Conservation (phyloP, 2,329 filamentous ascomycete species). For the Colletotrichum sp. region DNA sequence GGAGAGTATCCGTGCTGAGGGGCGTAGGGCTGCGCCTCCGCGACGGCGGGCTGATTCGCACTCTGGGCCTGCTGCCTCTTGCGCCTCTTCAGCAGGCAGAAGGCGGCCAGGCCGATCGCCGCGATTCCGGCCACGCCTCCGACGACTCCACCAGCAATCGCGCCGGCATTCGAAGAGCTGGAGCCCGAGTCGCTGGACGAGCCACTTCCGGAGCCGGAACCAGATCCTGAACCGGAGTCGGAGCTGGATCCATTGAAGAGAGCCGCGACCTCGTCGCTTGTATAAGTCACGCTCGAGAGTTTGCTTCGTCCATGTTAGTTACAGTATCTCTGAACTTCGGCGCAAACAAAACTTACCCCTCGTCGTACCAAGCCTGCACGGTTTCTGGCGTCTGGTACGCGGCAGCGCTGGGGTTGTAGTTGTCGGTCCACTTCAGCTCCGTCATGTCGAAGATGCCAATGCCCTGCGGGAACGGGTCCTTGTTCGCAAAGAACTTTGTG, state of each 20-base stretch:
- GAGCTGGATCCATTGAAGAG: slow-evolving; percentile 4
- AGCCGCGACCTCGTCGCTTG: neutral
- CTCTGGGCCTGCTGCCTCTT: slow-evolving; percentile 32
- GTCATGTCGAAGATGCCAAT: slow-evolving; percentile 22
- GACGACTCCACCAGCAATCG: slow-evolving; percentile 52
- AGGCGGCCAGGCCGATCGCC: slow-evolving; percentile 43
- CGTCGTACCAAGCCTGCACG: slow-evolving; percentile 16
- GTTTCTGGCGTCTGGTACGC: slow-evolving; percentile 10
- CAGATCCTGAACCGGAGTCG: slow-evolving; percentile 29
- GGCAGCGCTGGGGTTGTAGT: slow-evolving; percentile 11
- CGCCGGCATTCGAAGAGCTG: slow-evolving; percentile 35
- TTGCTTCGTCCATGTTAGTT: neutral
- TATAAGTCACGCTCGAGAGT: slow-evolving; percentile 4
- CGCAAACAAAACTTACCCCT: neutral
- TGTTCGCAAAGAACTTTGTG: neutral
- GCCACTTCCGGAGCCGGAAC: slow-evolving; percentile 29
- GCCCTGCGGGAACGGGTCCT: slow-evolving; percentile 15
- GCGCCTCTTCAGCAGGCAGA: slow-evolving; percentile 44
- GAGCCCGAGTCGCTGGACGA: neutral
- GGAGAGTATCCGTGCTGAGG: slow-evolving; percentile 1
- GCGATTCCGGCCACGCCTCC: slow-evolving; percentile 48
- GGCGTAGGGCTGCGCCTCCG: neutral
- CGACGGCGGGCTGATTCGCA: neutral
- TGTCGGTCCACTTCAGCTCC: slow-evolving; percentile 14
- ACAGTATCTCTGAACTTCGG: neutral